phyloP scores from a whole-genome alignment of 371 early-diverging fungal species.

The Basidiobolus heterosporus region DNA sequence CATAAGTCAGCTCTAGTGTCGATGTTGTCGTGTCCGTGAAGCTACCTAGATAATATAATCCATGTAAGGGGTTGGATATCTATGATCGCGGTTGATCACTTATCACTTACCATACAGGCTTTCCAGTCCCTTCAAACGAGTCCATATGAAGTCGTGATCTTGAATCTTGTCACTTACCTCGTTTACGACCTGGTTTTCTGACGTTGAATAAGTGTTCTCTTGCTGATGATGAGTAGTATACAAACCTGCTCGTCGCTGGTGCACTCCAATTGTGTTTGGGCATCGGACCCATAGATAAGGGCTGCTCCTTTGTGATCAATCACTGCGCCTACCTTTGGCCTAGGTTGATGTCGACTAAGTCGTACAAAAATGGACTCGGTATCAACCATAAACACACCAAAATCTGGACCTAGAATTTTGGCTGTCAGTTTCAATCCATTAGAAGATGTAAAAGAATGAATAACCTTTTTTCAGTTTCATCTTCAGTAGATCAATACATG shows the following conservation, averaged over 20 bases:
- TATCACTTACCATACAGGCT: slow-evolving; percentile 12
- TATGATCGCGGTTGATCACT: background rate
- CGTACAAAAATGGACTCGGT: slow-evolving; percentile 31
- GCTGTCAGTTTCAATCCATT: background rate
- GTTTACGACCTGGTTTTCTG: slow-evolving; percentile 8
- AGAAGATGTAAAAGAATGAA: background rate
- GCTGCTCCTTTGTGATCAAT: slow-evolving; percentile 18
- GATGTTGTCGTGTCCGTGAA: slow-evolving; percentile 9
- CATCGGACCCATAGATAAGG: slow-evolving; percentile 5
- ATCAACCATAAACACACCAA: slow-evolving; percentile 22
- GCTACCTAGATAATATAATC: slow-evolving; percentile 7
- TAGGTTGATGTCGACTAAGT: slow-evolving; percentile 16
- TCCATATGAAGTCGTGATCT: slow-evolving; percentile 17
- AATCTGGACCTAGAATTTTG: slow-evolving; percentile 13
- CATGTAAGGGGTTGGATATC: slow-evolving; percentile 3
- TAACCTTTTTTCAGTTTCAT: slow-evolving; percentile 26
- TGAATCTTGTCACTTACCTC: slow-evolving; percentile 10
- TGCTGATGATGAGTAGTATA: background rate
- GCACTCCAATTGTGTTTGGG: slow-evolving; percentile 8
- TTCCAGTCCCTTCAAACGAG: slow-evolving; percentile 15
- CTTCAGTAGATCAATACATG: slow-evolving; percentile 51
- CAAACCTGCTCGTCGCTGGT: slow-evolving; percentile 6
- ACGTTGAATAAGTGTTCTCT: background rate
- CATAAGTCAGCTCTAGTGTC: slow-evolving; percentile 11
- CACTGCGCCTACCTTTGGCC: slow-evolving; percentile 18